Evolutionary conservation across 2,329 filamentous ascomycete genomes (phyloP), one percentile per base, ranked within the genome.

Genomic region (Domatiomyces catenatus): DNA sequence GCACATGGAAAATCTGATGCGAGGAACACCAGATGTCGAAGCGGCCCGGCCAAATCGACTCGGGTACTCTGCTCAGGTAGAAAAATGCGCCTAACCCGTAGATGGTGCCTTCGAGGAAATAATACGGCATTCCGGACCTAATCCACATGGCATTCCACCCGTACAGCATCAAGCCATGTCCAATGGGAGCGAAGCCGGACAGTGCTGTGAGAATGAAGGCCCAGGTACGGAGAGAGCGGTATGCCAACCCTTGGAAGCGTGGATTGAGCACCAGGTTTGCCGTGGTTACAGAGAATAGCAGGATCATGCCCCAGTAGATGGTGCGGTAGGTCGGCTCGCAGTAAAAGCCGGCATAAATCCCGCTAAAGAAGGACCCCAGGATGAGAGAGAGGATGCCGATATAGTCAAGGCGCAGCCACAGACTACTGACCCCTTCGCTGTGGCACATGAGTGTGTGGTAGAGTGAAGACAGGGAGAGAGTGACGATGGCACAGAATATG

Each of bases 291-390:
- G 63, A 61, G 0, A 67, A 54, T 7, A 54, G 47, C 12, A 60
- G 45, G 24, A 69, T 65, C 59, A 69, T 64, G 20, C 52, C 53
- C 67, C 66, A 71, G 52, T 66, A 66, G 2, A 59, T 46, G 5
- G 50, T 55, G 43, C 61, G 59, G 6, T 65, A 50, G 4, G 44
- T 8, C 2, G 61, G 61, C 26, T 63, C 55, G 50, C 65, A 66
- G 46, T 65, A 65, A 46, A 66, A 68, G 3, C 61, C 64, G 44
- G 66, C 62, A 49, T 64, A 62, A 24, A 67, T 59, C 1, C 65
- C 63, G 17, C 59, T 63, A 17, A 66, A 56, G 50, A 68, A 66
- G 48, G 59, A 59, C 1, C 64, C 65, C 19, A 66, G 47, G 8
- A 63, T 66, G 10, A 65, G 58, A 2, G 55, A 54, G 3, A 67